Evolutionary conservation across 257 asterid species (phyloP).

Genomic region (Jasminum sambac): DNA sequence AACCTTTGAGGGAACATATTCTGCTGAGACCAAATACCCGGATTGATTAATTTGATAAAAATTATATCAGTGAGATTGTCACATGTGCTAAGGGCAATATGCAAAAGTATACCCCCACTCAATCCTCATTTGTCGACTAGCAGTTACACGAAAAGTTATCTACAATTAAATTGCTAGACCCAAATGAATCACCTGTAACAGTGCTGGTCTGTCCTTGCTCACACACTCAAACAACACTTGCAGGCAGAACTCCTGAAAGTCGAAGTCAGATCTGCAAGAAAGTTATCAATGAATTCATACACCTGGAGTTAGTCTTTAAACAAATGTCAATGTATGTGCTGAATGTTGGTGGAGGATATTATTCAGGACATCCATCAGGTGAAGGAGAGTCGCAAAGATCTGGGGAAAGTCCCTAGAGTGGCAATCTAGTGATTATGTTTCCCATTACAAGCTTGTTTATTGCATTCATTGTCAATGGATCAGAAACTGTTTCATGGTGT

Average conservation of each 20-base stretch:
- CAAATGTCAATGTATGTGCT: not conserved
- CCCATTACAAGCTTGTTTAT: not conserved
- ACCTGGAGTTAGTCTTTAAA: slow-evolving; percentile 1
- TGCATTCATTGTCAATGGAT: not conserved
- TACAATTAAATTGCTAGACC: slow-evolving; percentile 2
- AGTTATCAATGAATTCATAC: slow-evolving; percentile 21
- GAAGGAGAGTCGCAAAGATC: not conserved
- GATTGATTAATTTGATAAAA: not conserved
- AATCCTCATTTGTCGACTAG: slow-evolving; percentile 1
- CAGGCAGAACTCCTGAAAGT: slow-evolving; percentile 85
- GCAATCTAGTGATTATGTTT: not conserved
- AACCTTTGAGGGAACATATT: too few species aligned
- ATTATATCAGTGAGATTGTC: not conserved
- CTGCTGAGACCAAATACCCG: not conserved
- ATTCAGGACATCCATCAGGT: not conserved
- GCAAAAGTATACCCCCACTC: not conserved
- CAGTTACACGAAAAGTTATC: not conserved
- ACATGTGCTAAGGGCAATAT: not conserved
- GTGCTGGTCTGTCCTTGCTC: slow-evolving; percentile 95
- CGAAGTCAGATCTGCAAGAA: slow-evolving; percentile 69
- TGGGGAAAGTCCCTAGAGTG: not conserved
- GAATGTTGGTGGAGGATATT: slow-evolving; percentile 2
- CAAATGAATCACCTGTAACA: slow-evolving; percentile 63
- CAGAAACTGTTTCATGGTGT: not conserved
- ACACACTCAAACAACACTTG: slow-evolving; percentile 95